A percentile compares a stretch with the other conserved stretches of the same genome.
phyloP scores from a whole-genome alignment of 2,329 filamentous ascomycete genomes.

The Aspergillus quadricinctus region DNA sequence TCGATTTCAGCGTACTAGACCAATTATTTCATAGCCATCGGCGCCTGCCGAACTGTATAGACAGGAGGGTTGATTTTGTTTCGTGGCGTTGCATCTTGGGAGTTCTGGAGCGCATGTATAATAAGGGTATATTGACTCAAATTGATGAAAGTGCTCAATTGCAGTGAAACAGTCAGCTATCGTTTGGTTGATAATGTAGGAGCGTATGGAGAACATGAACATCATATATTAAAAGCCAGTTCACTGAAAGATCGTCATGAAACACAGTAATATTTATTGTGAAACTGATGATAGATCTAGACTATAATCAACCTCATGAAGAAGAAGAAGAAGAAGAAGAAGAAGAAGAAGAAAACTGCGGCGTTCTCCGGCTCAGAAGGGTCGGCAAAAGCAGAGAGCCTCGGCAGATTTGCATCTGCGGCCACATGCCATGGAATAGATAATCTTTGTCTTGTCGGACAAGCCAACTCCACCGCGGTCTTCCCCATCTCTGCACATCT shows the following conservation, averaged over 20 bases:
- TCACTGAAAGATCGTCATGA: neutral
- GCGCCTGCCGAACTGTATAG: constrained; percentile 1
- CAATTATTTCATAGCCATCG: neutral
- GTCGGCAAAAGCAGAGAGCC: constrained; percentile 13
- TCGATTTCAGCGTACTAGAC: neutral
- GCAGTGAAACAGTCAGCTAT: neutral
- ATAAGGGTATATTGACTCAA: neutral
- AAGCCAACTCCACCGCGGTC: constrained; percentile 14
- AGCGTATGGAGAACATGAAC: neutral
- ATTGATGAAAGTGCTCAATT: neutral
- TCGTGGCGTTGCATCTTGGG: constrained; percentile 1
- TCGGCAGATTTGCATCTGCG: constrained; percentile 17
- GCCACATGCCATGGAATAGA: constrained; percentile 17
- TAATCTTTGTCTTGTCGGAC: constrained; percentile 5
- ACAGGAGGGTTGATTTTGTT: neutral
- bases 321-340: neutral
- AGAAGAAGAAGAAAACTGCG: neutral
- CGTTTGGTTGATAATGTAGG: neutral
- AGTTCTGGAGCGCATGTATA: constrained; percentile 2
- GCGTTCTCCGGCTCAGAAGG: constrained; percentile 2
- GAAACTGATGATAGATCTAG: neutral
- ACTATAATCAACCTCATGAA: neutral
- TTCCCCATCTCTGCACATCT: constrained; percentile 10
- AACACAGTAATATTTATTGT: neutral
- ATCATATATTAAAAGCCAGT: neutral